Base-by-base conservation (phyloP, 1,284 basidiomycete genomes). In the Golubevia pallescens region DNA sequence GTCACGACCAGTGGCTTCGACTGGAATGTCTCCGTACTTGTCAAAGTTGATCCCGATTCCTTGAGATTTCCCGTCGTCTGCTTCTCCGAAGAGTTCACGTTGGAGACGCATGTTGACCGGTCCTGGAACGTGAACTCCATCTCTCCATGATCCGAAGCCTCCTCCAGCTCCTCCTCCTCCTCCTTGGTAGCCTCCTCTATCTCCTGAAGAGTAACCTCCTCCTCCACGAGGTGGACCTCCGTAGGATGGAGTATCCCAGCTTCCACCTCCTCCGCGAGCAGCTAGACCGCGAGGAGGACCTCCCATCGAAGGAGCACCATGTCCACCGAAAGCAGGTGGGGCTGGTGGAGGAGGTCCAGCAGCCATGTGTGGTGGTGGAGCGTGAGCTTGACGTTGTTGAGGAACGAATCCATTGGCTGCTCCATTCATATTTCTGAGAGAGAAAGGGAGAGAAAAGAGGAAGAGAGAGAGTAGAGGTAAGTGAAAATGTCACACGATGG, bases 11-110 rank as follows among this genome's bases (percentile, higher is more conserved):
- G 74, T 75, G 42, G 75, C 81, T 62, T 85, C 83, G 65, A 85
- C 83, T 61, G 83, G 83, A 61, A 85, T 85, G 70, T 85, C 83
- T 20, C 81, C 79, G 70, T 85, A 85, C 74, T 85, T 85, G 81
- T 85, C 83, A 58, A 85, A 85, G 74, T 85, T 85, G 70, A 85
- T 85, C 57, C 83, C 83, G 54, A 79, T 84, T 65, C 73, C 64
- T 67, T 84, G 81, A 23, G 38, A 54, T 62, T 69, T 69, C 19
- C 66, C 67, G 62, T 82, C 83, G 61, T 74, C 75, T n/a, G 65
- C 68, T 59, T 77, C 78, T 38, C 83, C 83, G 63, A 85, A 85
- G 10, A 85, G 74, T 69, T 85, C 81, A 61, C 74, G 78, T 68
- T 85, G 77, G 16, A 77, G 62, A 62, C 83, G 76, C 58, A 73